Base-by-base conservation (phyloP, 169 alveolate genomes). In the Plasmodium yoelii region DNA sequence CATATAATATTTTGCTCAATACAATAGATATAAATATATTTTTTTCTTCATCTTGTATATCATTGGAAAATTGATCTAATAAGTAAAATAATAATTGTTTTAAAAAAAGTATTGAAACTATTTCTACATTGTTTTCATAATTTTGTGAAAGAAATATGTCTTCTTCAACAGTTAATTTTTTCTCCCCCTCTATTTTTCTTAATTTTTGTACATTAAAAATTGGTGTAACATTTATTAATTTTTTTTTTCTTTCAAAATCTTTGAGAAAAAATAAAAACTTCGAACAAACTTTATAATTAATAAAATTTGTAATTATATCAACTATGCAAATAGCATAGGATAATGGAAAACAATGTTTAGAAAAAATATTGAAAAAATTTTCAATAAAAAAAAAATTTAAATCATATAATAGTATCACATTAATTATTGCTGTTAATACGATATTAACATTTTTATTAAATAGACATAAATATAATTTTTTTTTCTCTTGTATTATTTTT, bases 351-450 rank as follows among this genome's bases (percentile, higher is more conserved):
- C 77, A 77, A 51, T 28, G n/a, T 28, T 69, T 67, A 19, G 80
- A 77, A 56, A 34, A 49, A 0, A 51, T 47, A 12, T 68, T 63
- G 55, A 77, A 77, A 42, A 77, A 77, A 18, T 15, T 63, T 22
- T 77, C 88, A 39, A 77, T 47, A 65, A 77, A 63, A 69, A 47
- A 77, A 22, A 13, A 77, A 57, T 77, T 68, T 75, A 74, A 77
- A 5, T 47, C 51, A 34, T 64, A 64, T 44, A 77, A 34, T 49
- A 77, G 47, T 26, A 24, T 5, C 26, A 77, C 42, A 15, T 77
- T 77, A 42, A 77, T 77, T 18, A 77, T 5, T 26, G 57, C 47
- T 12, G 18, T 64, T 26, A 77, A 68, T n/a, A 77, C n/a, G 0
- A 26, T 10, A 39, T 77, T 22, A 12, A 77, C 75, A 18, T 34